Conservation (phyloP, 352 stramenopile species). For the Pythium rishiriense region DNA sequence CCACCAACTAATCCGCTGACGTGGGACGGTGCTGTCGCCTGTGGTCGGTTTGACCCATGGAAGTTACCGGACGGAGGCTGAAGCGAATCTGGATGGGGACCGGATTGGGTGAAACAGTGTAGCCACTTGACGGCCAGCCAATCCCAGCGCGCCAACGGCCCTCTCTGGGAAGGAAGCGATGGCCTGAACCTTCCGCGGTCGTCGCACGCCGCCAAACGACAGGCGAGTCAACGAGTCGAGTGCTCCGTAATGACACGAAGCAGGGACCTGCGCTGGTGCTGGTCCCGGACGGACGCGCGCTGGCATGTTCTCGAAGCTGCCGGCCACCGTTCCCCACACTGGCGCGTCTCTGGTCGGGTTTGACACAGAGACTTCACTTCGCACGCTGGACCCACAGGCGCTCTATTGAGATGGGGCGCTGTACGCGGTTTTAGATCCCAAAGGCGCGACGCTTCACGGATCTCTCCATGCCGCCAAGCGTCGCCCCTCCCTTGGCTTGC, state of each 20-base stretch:
- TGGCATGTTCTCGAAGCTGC: background rate
- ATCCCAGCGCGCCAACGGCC: background rate
- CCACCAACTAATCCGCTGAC: background rate
- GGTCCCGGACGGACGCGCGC: background rate
- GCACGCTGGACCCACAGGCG: background rate
- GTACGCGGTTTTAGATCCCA: background rate
- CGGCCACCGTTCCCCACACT: background rate
- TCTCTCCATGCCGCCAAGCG: background rate
- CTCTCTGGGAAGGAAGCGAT: background rate
- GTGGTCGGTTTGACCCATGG: background rate
- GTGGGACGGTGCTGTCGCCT: background rate
- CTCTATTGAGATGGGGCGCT: background rate
- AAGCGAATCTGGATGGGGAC: background rate
- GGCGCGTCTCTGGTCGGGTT: background rate
- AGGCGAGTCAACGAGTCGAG: background rate
- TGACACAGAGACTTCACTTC: conserved; percentile 10
- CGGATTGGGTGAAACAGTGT: conserved; percentile 3
- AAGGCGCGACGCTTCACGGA: background rate
- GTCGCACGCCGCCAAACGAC: background rate
- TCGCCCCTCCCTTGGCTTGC: background rate
- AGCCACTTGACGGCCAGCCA: conserved; percentile 11
- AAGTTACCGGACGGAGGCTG: background rate
- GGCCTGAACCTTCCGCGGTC: background rate
- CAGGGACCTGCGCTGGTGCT: background rate
- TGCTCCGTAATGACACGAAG: too few species aligned